These are phyloP conservation scores for Rhizomucor pusillus DNA, from an alignment of 371 early-diverging fungal species.

Conservation along the genomic window DNA sequence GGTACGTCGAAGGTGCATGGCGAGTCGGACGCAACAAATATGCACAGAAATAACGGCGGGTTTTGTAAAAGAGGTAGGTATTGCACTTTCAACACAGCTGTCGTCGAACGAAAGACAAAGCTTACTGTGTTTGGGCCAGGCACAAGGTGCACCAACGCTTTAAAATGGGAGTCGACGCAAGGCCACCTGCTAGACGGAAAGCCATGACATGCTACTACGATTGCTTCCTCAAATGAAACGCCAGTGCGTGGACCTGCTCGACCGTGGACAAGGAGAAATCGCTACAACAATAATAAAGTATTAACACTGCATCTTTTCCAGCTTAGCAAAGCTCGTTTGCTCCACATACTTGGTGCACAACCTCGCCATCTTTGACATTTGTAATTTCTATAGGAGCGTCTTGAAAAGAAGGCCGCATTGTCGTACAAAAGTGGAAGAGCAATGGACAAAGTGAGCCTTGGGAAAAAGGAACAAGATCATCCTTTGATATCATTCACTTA, in stretches of 20 bases:
- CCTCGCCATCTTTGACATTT: constrained; percentile 52
- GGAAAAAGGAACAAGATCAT: too few species aligned
- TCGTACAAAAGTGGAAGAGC: too few species aligned
- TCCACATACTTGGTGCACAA: constrained; percentile 42
- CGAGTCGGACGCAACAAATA: constrained; percentile 61
- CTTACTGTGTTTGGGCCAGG: constrained; percentile 53
- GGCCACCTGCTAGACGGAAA: constrained; percentile 56
- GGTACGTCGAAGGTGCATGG: constrained; percentile 59
- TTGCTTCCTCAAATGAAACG: constrained; percentile 29
- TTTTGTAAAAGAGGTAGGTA: constrained; percentile 58
- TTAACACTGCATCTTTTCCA: not conserved
- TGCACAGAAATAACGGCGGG: constrained; percentile 56
- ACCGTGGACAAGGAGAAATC: constrained; percentile 57
- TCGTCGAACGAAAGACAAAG: constrained; percentile 30
- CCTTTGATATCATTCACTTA: too few species aligned
- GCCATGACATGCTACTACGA: constrained; percentile 35
- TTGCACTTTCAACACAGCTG: constrained; percentile 30
- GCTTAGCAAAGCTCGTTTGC: not conserved
- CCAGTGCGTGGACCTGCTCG: constrained; percentile 36
- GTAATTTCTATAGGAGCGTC: constrained; percentile 14
- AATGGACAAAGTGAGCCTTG: too few species aligned
- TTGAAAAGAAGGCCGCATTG: too few species aligned
- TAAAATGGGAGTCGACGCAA: constrained; percentile 59
- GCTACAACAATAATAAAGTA: constrained; percentile 23
- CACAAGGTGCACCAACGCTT: constrained; percentile 59